Percentiles rank a stretch among this genome's conserved stretches.
Conservation (phyloP, 352 stramenopile species). For the Pythium brassicae region DNA sequence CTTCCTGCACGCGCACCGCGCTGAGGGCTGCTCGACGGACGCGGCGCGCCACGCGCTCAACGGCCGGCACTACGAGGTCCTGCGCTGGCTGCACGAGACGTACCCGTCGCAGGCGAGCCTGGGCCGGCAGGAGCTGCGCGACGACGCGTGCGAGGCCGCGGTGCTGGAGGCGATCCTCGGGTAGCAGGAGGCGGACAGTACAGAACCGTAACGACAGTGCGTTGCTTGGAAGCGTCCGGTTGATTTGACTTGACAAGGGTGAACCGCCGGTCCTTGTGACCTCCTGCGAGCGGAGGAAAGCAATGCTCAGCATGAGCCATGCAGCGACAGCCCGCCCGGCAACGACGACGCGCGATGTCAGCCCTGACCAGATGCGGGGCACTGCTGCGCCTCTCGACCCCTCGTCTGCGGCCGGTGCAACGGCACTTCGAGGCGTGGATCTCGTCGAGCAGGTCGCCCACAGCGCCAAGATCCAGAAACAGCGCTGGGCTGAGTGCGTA, state of each 20-base stretch:
- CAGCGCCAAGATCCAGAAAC: constrained; percentile 38
- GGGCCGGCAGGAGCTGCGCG: background rate
- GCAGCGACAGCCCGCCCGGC: too few relatives aligned
- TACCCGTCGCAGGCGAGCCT: background rate
- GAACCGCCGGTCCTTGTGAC: too few relatives aligned
- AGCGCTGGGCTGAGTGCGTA: constrained; percentile 53
- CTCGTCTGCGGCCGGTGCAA: background rate
- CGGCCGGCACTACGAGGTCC: constrained; percentile 10
- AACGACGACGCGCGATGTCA: too few relatives aligned
- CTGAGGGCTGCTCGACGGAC: constrained; percentile 5
- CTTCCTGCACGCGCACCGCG: constrained; percentile 16
- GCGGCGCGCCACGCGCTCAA: constrained; percentile 8
- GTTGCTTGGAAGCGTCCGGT: too few relatives aligned
- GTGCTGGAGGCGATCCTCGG: background rate
- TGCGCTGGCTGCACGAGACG: constrained; percentile 8
- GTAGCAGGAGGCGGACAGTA: too few relatives aligned
- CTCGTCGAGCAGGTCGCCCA: constrained; percentile 49
- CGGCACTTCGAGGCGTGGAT: constrained; percentile 32
- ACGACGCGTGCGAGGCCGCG: background rate
- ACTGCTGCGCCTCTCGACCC: too few relatives aligned
- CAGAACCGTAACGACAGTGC: too few relatives aligned
- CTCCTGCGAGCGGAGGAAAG: too few relatives aligned
- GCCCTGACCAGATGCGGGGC: too few relatives aligned
- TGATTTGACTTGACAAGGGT: too few relatives aligned
- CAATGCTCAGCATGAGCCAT: too few relatives aligned